Evolutionary conservation across 1,139 yeast species (phyloP), one percentile per base, ranked within the genome.

Genomic region (Blastobotrys serpentis): DNA sequence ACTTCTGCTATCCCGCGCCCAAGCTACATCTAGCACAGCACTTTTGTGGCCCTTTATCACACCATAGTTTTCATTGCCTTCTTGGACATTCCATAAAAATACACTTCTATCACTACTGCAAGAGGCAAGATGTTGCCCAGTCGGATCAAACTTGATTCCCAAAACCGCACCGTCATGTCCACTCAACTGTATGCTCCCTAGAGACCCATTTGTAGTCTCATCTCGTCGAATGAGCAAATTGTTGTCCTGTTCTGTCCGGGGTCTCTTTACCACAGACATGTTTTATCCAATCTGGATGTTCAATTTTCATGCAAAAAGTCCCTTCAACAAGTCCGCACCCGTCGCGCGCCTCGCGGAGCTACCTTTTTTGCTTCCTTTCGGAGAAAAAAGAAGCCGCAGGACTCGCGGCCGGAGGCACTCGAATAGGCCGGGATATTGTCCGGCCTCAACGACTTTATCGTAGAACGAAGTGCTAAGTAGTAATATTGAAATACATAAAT

Each of bases 1-100:
- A 3, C 56, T 58, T 10, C 63, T 48, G 29, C 74, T 71, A 50
- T 73, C 77, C 21, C 68, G 62, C 17, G 70, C 53, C 81, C 83
- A 79, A 16, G 63, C 60, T 13, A 78, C 57, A 21, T 75, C 71
- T 0, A 78, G 68, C 0, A 80, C 74, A 0, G 82, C 81, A 1
- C 73, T 69, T 46, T 74, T 76, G 60, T 79, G 82, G 4, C 80
- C 82, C 11, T 51, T 54, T 2, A 77, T 54, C 1, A 65, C 59
- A 1, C 79, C 82, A 46, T 67, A 68, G 56, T 77, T 77, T 2
- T 69, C 67, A 18, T 57, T 44, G 53, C 66, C 45, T 55, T 55
- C 59, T 36, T 51, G 50, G 1, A 74, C 63, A 37, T 68, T 67
- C 84, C 84, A 79, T 26, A 79, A 57, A 8, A 61, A 51, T 17